A percentile compares a stretch with the other conserved stretches of the same genome.
Conservation (phyloP, 2,329 filamentous ascomycete genomes). For the Harringtonia lauricola region DNA sequence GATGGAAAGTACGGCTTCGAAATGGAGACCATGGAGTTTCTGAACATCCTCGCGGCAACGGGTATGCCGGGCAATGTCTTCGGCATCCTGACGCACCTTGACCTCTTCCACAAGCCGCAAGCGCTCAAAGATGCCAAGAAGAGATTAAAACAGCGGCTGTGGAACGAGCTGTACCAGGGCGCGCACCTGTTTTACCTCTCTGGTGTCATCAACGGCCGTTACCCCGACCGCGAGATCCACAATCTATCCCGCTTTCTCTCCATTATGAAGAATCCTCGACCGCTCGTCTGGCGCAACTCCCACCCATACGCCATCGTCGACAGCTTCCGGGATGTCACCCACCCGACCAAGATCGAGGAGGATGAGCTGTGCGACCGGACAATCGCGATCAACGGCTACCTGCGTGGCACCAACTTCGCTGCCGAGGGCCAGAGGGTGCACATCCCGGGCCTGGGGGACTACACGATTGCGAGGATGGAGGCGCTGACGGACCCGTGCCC, state of each 20-base stretch:
- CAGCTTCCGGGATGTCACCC: slow-evolving; percentile 89
- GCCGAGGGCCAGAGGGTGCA: slow-evolving; percentile 79
- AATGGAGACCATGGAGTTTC: slow-evolving; percentile 99
- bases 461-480: slow-evolving; percentile 75
- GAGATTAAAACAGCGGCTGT: slow-evolving; percentile 86
- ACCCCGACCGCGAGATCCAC: slow-evolving; percentile 92
- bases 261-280: slow-evolving; percentile 97
- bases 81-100: slow-evolving; percentile 89
- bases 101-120: slow-evolving; percentile 90
- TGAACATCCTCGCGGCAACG: slow-evolving; percentile 84
- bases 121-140: slow-evolving; percentile 91
- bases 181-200: slow-evolving; percentile 96
- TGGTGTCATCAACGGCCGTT: slow-evolving; percentile 91
- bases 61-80: slow-evolving; percentile 99
- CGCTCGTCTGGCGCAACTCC: slow-evolving; percentile 91
- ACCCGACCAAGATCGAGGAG: slow-evolving; percentile 82
- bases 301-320: slow-evolving; percentile 92
- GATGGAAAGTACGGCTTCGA: slow-evolving; percentile 98
- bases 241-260: slow-evolving; percentile 91
- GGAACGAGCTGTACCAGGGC: slow-evolving; percentile 94
- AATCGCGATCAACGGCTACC: slow-evolving; percentile 83
- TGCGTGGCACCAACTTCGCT: slow-evolving; percentile 89
- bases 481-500: slow-evolving; percentile 88
- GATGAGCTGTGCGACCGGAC: slow-evolving; percentile 84
- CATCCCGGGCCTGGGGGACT: slow-evolving; percentile 84